These are phyloP conservation scores for Hyphopichia homilentoma DNA, from an alignment of 805 yeast species.

Conservation along the genomic window DNA sequence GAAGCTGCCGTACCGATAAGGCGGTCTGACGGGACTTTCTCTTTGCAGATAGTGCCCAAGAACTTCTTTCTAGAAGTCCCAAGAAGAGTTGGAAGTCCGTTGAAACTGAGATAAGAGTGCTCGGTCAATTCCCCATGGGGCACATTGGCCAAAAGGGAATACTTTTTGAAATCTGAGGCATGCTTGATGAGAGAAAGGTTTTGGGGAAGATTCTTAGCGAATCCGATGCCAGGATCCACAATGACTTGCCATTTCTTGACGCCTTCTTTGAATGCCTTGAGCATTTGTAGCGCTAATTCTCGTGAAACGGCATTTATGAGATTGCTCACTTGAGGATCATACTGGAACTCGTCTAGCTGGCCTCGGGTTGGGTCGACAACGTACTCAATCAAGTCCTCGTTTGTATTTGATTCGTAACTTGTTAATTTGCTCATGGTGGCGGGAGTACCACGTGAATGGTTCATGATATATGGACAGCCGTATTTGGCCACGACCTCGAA, in stretches of 20 bases:
- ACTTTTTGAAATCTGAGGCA: constrained; percentile 45
- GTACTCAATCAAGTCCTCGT: constrained; percentile 36
- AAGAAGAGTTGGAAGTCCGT: constrained; percentile 62
- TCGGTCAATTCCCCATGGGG: constrained; percentile 7
- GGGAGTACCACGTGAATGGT: constrained; percentile 84
- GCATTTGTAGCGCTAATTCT: constrained; percentile 59
- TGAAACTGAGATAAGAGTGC: constrained; percentile 37
- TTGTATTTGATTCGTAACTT: constrained; percentile 42
- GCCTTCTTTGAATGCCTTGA: constrained; percentile 57
- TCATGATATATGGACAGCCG: constrained; percentile 74
- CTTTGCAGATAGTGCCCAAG: constrained; percentile 70
- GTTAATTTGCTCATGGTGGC: constrained; percentile 64
- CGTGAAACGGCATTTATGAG: constrained; percentile 56
- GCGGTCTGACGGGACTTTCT: constrained; percentile 55
- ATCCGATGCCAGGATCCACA: constrained; percentile 94
- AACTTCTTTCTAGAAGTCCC: constrained; percentile 91
- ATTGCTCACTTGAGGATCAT: constrained; percentile 19
- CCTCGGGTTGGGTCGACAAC: constrained; percentile 22
- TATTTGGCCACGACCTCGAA: constrained; percentile 64
- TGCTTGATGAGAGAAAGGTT: constrained; percentile 63
- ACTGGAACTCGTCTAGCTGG: constrained; percentile 14
- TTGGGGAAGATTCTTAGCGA: constrained; percentile 78
- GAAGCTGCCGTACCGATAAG: constrained; percentile 75
- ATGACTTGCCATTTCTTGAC: constrained; percentile 87
- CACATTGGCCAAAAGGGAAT: constrained; percentile 28